These are phyloP conservation scores for Oryza rufipogon DNA, from an alignment of 176 grass and related monocot genomes.

Conservation along the genomic window DNA sequence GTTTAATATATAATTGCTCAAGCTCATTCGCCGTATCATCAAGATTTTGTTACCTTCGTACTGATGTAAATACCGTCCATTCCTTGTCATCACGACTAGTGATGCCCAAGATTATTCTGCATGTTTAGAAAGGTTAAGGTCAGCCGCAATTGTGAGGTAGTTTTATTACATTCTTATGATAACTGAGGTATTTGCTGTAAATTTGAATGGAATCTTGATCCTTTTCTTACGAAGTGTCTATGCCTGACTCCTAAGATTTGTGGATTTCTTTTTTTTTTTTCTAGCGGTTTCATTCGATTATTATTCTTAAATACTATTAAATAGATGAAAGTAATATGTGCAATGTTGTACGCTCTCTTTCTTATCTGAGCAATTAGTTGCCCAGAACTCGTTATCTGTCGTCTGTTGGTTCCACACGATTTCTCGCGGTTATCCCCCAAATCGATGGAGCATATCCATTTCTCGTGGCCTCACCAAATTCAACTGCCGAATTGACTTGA, in stretches of 20 bases:
- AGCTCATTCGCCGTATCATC: constrained; percentile 6
- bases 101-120: neutral
- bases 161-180: neutral
- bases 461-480: neutral
- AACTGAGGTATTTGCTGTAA: neutral
- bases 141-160: neutral
- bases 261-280: neutral
- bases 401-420: neutral
- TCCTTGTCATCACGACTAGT: neutral
- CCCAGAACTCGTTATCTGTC: neutral
- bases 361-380: no score
- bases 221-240: neutral
- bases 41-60: neutral
- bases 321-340: no score
- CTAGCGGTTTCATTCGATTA: neutral
- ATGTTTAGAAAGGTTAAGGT: neutral
- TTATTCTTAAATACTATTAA: neutral
- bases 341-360: no score
- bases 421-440: neutral
- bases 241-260: neutral
- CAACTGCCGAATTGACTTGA: neutral
- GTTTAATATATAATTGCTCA: constrained; percentile 46
- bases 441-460: no score
- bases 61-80: constrained; percentile 5
- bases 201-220: neutral